Percentiles rank a stretch among this genome's conserved stretches.
Conservation (phyloP, 1,284 basidiomycete genomes). For the Heterobasidion occidentale region DNA sequence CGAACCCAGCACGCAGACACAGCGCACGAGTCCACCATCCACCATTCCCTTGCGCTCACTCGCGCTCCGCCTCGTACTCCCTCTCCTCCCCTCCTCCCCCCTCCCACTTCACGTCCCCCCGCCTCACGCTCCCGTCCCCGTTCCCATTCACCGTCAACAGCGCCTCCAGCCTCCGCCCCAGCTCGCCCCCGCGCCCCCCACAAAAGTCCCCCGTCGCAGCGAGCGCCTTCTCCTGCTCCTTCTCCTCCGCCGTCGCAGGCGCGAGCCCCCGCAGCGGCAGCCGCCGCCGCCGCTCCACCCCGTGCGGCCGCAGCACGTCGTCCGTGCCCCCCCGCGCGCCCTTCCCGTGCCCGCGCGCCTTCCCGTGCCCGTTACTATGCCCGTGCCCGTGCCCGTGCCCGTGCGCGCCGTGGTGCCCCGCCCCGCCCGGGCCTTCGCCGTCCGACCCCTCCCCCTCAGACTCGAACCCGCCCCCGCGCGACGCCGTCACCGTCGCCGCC, state of each 20-base stretch:
- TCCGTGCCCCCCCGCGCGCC: conserved; percentile 6
- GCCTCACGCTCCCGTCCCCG: conserved; percentile 21
- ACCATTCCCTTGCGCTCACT: not conserved
- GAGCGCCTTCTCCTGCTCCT: conserved; percentile 53
- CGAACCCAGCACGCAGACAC: not conserved
- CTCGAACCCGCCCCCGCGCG: not conserved
- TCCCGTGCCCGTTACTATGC: too few relatives aligned
- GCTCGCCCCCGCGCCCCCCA: conserved; percentile 67
- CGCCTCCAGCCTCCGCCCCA: conserved; percentile 64
- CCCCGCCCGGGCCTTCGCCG: not conserved
- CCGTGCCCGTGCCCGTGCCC: too few relatives aligned
- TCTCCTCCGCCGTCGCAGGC: conserved; percentile 36
- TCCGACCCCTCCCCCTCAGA: conserved; percentile 6
- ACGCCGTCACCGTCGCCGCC: not conserved
- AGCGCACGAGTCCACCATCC: not conserved
- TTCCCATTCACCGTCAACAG: conserved; percentile 39
- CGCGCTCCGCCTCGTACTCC: conserved; percentile 14
- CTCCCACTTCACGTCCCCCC: conserved; percentile 19
- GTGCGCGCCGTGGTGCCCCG: too few relatives aligned
- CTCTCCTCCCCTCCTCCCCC: conserved; percentile 16
- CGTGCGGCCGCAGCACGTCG: conserved; percentile 7
- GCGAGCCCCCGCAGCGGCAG: conserved; percentile 4
- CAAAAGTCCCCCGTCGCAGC: conserved; percentile 65
- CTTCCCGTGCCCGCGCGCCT: too few relatives aligned
- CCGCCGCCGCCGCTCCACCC: conserved; percentile 9